Evolutionary conservation across 495 filamentous ascomycete genomes (phyloP).

Genomic region (Talaromyces nanjingensis): DNA sequence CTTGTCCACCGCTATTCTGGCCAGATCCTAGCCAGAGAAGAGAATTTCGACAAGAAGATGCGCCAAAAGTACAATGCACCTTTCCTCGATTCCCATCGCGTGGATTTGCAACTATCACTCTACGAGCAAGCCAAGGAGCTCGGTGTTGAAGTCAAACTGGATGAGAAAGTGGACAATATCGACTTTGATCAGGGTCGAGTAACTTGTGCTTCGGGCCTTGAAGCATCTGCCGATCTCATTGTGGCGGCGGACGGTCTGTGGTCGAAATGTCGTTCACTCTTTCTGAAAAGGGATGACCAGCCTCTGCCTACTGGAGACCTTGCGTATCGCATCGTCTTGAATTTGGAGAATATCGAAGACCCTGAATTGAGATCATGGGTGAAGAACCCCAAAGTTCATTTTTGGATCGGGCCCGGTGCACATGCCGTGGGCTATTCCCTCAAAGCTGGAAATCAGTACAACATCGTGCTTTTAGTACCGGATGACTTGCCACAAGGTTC

Average conservation of each 20-base stretch:
- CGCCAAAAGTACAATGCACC: constrained; percentile 28
- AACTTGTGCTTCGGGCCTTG: neutral
- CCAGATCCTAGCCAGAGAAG: constrained; percentile 43
- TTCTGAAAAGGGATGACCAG: constrained; percentile 31
- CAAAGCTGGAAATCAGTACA: constrained; percentile 53
- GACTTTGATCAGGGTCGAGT: constrained; percentile 23
- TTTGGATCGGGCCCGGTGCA: constrained; percentile 60
- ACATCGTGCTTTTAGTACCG: constrained; percentile 63
- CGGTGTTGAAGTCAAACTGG: constrained; percentile 42
- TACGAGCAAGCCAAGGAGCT: constrained; percentile 44
- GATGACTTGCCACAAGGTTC: constrained; percentile 55
- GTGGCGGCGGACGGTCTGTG: constrained; percentile 48
- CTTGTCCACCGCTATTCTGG: constrained; percentile 54
- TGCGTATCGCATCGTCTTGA: constrained; percentile 53
- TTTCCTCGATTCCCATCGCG: constrained; percentile 47
- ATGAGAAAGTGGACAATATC: constrained; percentile 29
- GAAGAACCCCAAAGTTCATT: constrained; percentile 41
- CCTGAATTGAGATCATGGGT: constrained; percentile 41
- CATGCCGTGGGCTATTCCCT: constrained; percentile 61
- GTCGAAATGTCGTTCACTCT: constrained; percentile 40
- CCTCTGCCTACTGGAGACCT: constrained; percentile 53
- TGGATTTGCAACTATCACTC: constrained; percentile 48
- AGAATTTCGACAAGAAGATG: constrained; percentile 28
- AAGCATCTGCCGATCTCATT: constrained; percentile 32
- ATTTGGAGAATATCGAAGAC: constrained; percentile 32